A percentile compares a stretch with the other conserved stretches of the same genome.
Evolutionary conservation across 1,284 basidiomycete genomes (phyloP).

Genomic region (Gymnopus androsaceus): DNA sequence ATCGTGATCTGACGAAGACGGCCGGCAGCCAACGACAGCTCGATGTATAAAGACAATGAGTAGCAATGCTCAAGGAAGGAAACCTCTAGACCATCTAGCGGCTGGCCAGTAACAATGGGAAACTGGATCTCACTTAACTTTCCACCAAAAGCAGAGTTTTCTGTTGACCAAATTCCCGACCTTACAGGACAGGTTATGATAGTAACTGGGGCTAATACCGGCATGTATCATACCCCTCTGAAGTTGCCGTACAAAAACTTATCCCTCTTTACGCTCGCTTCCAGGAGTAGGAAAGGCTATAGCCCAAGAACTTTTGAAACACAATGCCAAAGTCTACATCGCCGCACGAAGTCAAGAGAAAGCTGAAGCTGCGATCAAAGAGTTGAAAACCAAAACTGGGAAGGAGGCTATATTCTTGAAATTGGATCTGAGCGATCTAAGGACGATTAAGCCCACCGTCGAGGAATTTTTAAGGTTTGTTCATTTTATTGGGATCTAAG

Average conservation of each 20-base stretch:
- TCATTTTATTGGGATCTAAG: not conserved
- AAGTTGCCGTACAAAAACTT: conserved; percentile 7
- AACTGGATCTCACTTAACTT: not conserved
- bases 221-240: no score
- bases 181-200: conserved; percentile 48
- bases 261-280: conserved; percentile 22
- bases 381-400: conserved; percentile 43
- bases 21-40: no score
- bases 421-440: conserved; percentile 61
- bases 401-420: conserved; percentile 54
- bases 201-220: conserved; percentile 39
- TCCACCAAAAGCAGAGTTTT: conserved; percentile 28
- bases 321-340: conserved; percentile 69
- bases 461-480: conserved; percentile 49
- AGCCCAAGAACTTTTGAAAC: conserved; percentile 49
- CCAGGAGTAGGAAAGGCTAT: conserved; percentile 41
- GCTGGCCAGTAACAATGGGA: no score
- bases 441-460: conserved; percentile 50
- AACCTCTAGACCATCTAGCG: no score
- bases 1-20: no score
- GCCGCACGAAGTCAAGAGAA: conserved; percentile 52
- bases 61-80: no score
- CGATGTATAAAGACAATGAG: no score
- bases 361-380: conserved; percentile 51
- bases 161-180: conserved; percentile 42